Evolutionary conservation across 225 moss, liverwort and hornwort species (phyloP).

Genomic region (Sphagnum contortum): DNA sequence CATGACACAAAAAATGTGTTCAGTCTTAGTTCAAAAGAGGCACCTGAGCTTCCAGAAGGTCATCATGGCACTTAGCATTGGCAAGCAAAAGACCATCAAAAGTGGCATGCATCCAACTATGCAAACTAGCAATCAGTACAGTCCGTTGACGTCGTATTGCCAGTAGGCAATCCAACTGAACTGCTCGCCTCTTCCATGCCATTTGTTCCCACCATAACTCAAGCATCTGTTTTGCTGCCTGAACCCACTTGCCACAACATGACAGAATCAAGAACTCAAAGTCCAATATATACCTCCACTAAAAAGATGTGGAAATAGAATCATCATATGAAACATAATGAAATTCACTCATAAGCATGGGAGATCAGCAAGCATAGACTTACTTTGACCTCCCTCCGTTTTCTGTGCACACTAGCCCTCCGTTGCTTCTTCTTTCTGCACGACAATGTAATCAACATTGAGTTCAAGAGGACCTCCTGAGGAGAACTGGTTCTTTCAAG

Average conservation of each 20-base stretch:
- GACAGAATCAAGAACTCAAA: not conserved
- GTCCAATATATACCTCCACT: not conserved
- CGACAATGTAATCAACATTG: conserved; percentile 2
- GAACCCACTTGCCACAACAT: conserved; percentile 2
- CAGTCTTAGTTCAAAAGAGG: not conserved
- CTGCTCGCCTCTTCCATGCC: conserved; percentile 86
- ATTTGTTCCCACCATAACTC: conserved; percentile 94
- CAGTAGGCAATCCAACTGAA: conserved; percentile 69
- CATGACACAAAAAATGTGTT: too few species aligned
- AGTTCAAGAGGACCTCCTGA: not conserved
- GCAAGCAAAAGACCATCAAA: conserved; percentile 85
- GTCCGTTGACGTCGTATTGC: conserved; percentile 66
- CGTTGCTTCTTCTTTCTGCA: conserved; percentile 77
- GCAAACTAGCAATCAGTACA: conserved; percentile 55
- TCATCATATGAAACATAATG: not conserved
- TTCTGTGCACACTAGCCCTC: conserved; percentile 49
- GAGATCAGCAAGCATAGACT: not conserved
- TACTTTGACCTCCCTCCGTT: conserved; percentile 69
- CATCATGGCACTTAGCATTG: conserved; percentile 82
- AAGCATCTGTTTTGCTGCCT: conserved; percentile 66
- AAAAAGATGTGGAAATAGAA: not conserved
- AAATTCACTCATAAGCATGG: too few species aligned
- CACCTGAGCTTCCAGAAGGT: conserved; percentile 88
- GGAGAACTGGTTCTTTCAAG: too few species aligned
- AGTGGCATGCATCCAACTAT: conserved; percentile 97